Percentiles rank a stretch among this genome's conserved stretches.
Conservation (phyloP, 2,329 filamentous ascomycete species). For the Shiraia sp. region DNA sequence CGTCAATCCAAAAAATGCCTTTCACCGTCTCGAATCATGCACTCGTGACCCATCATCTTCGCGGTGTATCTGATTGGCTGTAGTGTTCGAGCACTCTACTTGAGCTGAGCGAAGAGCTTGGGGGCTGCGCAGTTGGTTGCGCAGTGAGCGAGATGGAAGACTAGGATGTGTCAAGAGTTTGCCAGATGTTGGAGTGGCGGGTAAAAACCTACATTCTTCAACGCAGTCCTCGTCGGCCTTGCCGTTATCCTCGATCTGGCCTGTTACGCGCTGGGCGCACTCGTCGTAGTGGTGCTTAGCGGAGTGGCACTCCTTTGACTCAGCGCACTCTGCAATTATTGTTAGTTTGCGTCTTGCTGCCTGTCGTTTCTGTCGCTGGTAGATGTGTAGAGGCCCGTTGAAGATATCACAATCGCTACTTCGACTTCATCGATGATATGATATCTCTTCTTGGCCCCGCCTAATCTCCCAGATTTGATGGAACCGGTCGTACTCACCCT, state of each 20-base stretch:
- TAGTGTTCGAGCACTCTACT: conserved; percentile 61
- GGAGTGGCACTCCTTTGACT: conserved; percentile 80
- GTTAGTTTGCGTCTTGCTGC: conserved; percentile 18
- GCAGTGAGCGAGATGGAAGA: conserved; percentile 99
- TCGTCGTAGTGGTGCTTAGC: conserved; percentile 98
- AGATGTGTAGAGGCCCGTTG: neutral
- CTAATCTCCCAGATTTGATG: neutral
- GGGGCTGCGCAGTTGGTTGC: conserved; percentile 89
- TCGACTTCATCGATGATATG: neutral
- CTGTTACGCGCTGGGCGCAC: conserved; percentile 91
- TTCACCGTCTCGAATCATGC: conserved; percentile 17
- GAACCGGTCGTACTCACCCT: conserved; percentile 70
- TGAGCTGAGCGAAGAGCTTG: conserved; percentile 91
- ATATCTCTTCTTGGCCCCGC: neutral
- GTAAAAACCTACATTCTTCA: conserved; percentile 84
- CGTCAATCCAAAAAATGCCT: conserved; percentile 22
- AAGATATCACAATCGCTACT: conserved; percentile 10
- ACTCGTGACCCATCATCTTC: conserved; percentile 14
- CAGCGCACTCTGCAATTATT: conserved; percentile 73
- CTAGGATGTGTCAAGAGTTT: conserved; percentile 53
- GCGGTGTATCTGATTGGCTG: conserved; percentile 14
- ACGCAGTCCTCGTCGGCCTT: conserved; percentile 93
- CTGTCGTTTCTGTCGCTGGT: neutral
- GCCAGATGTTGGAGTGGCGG: neutral
- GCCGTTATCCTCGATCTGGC: conserved; percentile 68